Evolutionary conservation across 208 protist genomes (phyloP).

Genomic region (Acanthamoeba lugdunensis): DNA sequence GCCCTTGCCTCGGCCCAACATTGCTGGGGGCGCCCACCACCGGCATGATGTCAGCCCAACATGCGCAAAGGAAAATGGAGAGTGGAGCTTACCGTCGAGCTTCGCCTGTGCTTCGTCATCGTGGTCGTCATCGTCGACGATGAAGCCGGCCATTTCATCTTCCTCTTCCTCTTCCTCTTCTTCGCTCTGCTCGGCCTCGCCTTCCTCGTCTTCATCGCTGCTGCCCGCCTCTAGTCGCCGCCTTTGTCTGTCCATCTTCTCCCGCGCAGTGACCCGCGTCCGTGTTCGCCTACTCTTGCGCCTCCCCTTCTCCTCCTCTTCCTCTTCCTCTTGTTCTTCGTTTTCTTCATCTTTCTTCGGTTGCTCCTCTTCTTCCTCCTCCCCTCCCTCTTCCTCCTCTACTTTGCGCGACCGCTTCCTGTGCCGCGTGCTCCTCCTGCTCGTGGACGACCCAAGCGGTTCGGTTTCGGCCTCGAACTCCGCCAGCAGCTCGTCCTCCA

Average conservation of each 20-base stretch:
- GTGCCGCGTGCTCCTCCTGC: background rate
- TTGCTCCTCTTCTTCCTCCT: background rate
- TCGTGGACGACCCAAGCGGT: background rate
- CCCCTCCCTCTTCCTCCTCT: background rate
- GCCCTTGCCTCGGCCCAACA: constrained; percentile 9
- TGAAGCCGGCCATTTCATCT: constrained; percentile 25
- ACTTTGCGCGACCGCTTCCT: background rate
- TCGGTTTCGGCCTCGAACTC: constrained; percentile 32
- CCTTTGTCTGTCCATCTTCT: constrained; percentile 16
- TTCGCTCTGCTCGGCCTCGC: background rate
- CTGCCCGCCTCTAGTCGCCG: background rate
- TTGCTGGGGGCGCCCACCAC: background rate
- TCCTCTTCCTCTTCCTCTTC: constrained; percentile 10
- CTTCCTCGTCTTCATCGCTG: background rate
- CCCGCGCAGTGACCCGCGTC: background rate
- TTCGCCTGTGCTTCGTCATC: background rate
- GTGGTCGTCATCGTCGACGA: background rate
- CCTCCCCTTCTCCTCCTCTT: background rate
- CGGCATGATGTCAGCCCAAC: background rate
- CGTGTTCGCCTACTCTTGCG: constrained; percentile 10
- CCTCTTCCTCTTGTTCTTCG: background rate
- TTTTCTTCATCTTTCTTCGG: background rate
- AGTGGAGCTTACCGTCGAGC: background rate
- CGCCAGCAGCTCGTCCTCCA: constrained; percentile 43
- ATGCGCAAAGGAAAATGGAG: background rate